Percentiles rank a stretch among this genome's conserved stretches.
phyloP scores from a whole-genome alignment of 2,329 filamentous ascomycete species.

The Alternaria sp. region DNA sequence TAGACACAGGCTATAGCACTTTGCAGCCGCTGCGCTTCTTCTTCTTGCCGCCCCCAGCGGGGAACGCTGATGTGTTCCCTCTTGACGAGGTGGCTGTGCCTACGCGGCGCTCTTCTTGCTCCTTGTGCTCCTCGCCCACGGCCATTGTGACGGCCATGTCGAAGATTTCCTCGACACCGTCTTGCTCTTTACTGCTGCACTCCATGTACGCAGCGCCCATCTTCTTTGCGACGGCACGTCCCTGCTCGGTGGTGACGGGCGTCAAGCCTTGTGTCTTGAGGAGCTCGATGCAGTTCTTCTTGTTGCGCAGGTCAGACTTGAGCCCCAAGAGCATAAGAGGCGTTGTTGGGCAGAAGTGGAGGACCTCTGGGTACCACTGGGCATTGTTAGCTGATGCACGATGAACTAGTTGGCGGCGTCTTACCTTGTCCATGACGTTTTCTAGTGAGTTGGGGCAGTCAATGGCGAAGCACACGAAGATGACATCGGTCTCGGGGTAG shows the following conservation, averaged over 20 bases:
- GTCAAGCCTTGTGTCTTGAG: constrained; percentile 97
- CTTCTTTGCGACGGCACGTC: constrained; percentile 83
- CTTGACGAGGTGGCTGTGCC: constrained; percentile 23
- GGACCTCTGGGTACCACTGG: constrained; percentile 98
- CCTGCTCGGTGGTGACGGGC: constrained; percentile 91
- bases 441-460: constrained; percentile 98
- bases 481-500: constrained; percentile 95
- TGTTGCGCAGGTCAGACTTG: constrained; percentile 94
- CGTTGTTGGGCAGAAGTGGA: constrained; percentile 98
- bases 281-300: constrained; percentile 97
- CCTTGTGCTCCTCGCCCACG: constrained; percentile 71
- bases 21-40: constrained; percentile 52
- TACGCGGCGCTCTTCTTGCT: constrained; percentile 31
- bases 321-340: constrained; percentile 94
- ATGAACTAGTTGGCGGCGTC: constrained; percentile 24
- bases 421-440: constrained; percentile 98
- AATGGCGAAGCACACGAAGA: constrained; percentile 99
- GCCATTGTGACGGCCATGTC: constrained; percentile 89
- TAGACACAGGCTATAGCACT: constrained; percentile 45
- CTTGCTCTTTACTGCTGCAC: constrained; percentile 98
- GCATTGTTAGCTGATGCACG: constrained; percentile 36
- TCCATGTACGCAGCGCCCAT: constrained; percentile 98
- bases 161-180: constrained; percentile 95
- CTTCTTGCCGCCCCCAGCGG: constrained; percentile 45
- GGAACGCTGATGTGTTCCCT: constrained; percentile 29